Evolutionary conservation across 1,284 basidiomycete genomes (phyloP), one percentile per base, ranked within the genome.

Genomic region (Dichomitus squalens): DNA sequence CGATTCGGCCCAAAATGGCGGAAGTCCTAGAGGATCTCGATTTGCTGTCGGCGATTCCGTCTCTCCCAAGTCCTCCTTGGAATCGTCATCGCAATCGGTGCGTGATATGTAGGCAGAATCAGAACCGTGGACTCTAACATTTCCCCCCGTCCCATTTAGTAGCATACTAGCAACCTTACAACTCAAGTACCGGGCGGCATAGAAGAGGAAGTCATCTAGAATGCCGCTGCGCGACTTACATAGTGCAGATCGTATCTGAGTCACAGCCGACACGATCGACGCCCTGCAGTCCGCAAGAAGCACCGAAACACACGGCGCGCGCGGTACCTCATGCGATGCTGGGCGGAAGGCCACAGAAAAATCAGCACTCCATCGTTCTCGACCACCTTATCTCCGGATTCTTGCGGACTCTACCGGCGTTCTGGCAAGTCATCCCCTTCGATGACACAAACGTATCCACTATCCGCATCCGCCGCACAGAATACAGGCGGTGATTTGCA

Each of bases 371-470:
- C 9, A 21, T 44, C 12, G 16, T 25, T 56, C 53, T 50, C 49
- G n/a, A n/a, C 54, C 57, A 56, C 57, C 60, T 59, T 62, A 62
- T 62, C 60, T 54, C 60, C 57, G 57, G 57, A 31, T 34, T 48
- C 52, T 50, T 51, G 36, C 55, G 25, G 14, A 38, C 35, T 41
- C 33, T 23, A 25, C 57, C 57, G 43, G 60, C 7, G 31, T 20
- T 12, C 48, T 33, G 54, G 55, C 47, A 52, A 43, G 52, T 40
- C 20, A 43, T 31, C 41, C 16, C 38, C 29, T 25, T 33, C 47
- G 43, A 38, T 35, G 36, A 11, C 43, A 12, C 16, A 44, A 36
- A 2, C 8, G 25, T n/a, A n/a, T n/a, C n/a, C n/a, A n/a, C n/a
- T n/a, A n/a, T 44, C 8, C 25, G 25, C 41, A 27, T n/a, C 29